These are phyloP conservation scores for Saitoella complicata DNA, from an alignment of 805 yeast genomes.

Conservation along the genomic window DNA sequence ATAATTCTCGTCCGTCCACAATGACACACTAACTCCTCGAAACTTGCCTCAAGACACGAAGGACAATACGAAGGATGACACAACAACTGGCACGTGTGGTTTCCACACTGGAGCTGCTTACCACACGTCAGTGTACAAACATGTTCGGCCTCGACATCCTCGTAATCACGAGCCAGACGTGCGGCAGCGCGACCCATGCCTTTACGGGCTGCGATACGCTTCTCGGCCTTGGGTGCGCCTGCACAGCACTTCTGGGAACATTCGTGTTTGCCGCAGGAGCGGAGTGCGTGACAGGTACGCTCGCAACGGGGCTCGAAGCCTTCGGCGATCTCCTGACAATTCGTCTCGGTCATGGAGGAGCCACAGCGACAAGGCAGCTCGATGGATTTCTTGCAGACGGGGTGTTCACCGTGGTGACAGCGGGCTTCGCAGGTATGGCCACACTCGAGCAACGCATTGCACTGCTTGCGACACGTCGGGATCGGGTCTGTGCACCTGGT, in stretches of 20 bases:
- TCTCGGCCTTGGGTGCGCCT: conserved; percentile 43
- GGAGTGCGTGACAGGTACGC: conserved; percentile 54
- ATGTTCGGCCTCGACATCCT: conserved; percentile 19
- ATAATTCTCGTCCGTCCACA: conserved; percentile 18
- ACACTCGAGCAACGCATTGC: conserved; percentile 50
- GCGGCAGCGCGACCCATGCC: conserved; percentile 8
- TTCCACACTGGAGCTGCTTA: conserved; percentile 16
- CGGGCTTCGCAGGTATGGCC: conserved; percentile 52
- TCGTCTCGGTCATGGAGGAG: conserved; percentile 16
- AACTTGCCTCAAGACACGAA: conserved; percentile 18
- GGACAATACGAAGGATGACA: conserved; percentile 22
- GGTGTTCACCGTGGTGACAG: conserved; percentile 69
- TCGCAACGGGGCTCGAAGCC: conserved; percentile 26
- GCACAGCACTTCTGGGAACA: conserved; percentile 57
- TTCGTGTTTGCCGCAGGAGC: conserved; percentile 68
- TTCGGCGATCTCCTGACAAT: not conserved
- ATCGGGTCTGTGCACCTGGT: conserved; percentile 56
- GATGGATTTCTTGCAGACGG: conserved; percentile 42
- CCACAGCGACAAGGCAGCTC: conserved; percentile 49
- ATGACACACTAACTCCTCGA: conserved; percentile 18
- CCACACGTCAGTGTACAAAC: conserved; percentile 17
- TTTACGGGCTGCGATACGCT: conserved; percentile 19
- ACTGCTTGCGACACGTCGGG: conserved; percentile 52
- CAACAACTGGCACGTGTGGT: conserved; percentile 15
- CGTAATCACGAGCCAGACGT: conserved; percentile 20